These are phyloP conservation scores for Blepharisma stoltei DNA, from an alignment of 73 alveolate species.

Conservation along the genomic window DNA sequence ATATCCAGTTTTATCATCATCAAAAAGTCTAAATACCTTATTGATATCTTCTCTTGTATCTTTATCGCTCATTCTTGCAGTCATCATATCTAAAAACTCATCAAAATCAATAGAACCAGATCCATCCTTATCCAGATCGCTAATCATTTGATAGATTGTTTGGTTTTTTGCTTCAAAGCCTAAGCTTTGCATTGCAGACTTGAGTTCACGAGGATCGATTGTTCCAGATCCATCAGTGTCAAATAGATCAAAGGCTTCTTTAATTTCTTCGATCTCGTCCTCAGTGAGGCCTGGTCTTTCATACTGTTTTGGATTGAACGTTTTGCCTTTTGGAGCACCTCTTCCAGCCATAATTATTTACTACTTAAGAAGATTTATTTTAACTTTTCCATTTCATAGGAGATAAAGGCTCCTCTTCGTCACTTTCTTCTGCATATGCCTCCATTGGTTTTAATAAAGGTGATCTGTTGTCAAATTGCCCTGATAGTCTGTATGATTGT, in stretches of 20 bases:
- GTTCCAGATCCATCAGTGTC: constrained; percentile 86
- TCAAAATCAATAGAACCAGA: constrained; percentile 89
- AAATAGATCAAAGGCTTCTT: constrained; percentile 89
- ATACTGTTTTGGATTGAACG: too few species aligned
- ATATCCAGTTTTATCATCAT: constrained; percentile 50
- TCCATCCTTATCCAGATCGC: constrained; percentile 86
- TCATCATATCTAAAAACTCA: constrained; percentile 75
- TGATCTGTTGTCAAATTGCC: background rate
- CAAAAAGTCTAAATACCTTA: constrained; percentile 36
- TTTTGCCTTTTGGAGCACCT: too few species aligned
- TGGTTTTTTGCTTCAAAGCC: constrained; percentile 85
- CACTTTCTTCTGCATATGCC: background rate
- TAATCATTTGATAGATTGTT: constrained; percentile 80
- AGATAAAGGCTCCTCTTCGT: background rate
- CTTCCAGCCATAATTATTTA: too few species aligned
- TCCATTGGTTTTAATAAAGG: background rate
- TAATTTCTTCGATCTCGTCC: constrained; percentile 78
- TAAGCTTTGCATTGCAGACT: constrained; percentile 83
- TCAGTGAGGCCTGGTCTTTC: constrained; percentile 64
- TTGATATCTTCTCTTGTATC: constrained; percentile 33
- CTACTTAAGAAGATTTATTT: too few species aligned
- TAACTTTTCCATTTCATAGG: too few species aligned
- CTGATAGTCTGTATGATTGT: background rate
- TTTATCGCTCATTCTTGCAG: constrained; percentile 48
- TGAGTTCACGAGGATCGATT: constrained; percentile 90